Conservation (phyloP, 371 early-diverging fungal species). For the Ordospora colligata region DNA sequence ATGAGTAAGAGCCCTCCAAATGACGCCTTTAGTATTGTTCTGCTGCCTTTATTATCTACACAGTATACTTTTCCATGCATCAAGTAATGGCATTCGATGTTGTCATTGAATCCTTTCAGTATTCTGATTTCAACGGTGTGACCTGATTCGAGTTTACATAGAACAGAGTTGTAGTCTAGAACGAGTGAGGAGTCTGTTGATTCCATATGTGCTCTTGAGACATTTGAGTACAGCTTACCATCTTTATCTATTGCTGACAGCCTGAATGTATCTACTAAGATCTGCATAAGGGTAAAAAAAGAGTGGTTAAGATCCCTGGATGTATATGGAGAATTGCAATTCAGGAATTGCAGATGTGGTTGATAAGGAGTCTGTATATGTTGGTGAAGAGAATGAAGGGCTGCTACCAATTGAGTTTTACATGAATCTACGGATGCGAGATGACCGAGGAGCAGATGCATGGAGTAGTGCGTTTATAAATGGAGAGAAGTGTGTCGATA, state of each 20-base stretch:
- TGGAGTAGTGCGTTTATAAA: background rate
- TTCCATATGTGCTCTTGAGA: slow-evolving; percentile 14
- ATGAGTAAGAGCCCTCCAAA: slow-evolving; percentile 26
- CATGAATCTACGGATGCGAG: background rate
- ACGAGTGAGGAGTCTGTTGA: background rate
- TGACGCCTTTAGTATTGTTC: background rate
- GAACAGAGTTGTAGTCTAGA: slow-evolving; percentile 22
- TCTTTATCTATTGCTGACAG: slow-evolving; percentile 11
- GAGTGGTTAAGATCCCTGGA: background rate
- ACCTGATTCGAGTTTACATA: background rate
- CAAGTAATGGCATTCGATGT: slow-evolving; percentile 27
- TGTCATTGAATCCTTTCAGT: background rate
- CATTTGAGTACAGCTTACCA: slow-evolving; percentile 34
- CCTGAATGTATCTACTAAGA: slow-evolving; percentile 19
- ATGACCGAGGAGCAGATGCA: background rate
- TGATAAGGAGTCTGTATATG: no score
- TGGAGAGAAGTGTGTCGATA: background rate
- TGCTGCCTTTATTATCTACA: background rate
- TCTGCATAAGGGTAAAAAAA: slow-evolving; percentile 17
- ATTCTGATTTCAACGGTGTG: slow-evolving; percentile 12
- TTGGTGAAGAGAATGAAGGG: background rate
- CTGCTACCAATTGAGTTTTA: background rate
- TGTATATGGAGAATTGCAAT: no score
- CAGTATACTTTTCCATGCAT: slow-evolving; percentile 21
- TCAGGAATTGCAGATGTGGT: no score